Base-by-base conservation (phyloP, 2,329 filamentous ascomycete species). In the Celoporthe dispersa region DNA sequence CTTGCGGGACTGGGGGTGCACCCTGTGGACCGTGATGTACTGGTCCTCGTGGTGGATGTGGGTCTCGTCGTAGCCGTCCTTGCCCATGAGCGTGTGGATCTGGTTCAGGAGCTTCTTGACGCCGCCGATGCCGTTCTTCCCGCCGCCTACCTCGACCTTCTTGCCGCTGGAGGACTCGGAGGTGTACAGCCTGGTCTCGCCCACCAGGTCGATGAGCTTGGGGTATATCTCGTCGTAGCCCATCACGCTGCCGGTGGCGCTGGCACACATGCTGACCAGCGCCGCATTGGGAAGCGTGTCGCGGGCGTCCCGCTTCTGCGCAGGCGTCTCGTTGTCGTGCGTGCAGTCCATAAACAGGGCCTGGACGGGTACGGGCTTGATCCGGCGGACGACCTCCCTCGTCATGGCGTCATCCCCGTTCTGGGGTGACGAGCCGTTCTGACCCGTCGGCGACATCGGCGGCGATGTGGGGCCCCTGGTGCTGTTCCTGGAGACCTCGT, bases 301-400 rank as follows among this genome's bases (percentile, higher is more conserved):
- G 71, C 94, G 89, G 66, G 94, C 94, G 79, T 98, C 94, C 55
- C 97, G 88, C 81, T 98, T 98, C 80, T 99, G 95, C 0, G 95
- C 93, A 0, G 96, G 96, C 2, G 94, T 92, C 81, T 99, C 95
- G 76, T 99, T 99, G 82, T 99, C 96, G 79, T 99, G 96, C 0
- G 97, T 99, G 80, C 97, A 99, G 79, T 99, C 97, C 94, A 98
- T 98, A 81, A 99, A 98, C 0, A 99, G 84, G 0, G 95, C 96
- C 74, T 97, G 94, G 0, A 98, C 92, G 4, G 94, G 93, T 3
- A 90, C 92, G n/a, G 92, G 91, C 74, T 93, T 93, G 80, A 99
- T 94, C 72, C 87, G 91, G 73, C 91, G 92, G 74, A 97, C 86
- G 25, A 92, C 87, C 75, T 95, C 91, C 48, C 85, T 83, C 41